A percentile compares a stretch with the other conserved stretches of the same genome.
These are phyloP conservation scores for Hypoxylon sp. DNA, from an alignment of 2,329 filamentous ascomycete species.

Conservation along the genomic window DNA sequence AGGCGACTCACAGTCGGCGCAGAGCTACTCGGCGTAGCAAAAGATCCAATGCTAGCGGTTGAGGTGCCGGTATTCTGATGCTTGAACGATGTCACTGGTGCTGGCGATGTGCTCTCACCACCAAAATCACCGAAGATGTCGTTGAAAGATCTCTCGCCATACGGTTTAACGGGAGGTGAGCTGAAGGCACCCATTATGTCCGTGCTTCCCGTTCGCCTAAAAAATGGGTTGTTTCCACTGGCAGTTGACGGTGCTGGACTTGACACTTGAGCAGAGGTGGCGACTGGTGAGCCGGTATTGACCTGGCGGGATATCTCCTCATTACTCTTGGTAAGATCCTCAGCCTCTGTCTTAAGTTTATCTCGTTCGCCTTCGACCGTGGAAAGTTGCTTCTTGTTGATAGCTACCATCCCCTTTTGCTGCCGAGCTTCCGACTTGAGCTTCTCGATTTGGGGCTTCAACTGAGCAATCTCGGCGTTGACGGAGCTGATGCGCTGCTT, in stretches of 20 bases:
- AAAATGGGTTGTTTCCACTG: conserved; percentile 95
- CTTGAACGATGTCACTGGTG: conserved; percentile 72
- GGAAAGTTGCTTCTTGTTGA: conserved; percentile 97
- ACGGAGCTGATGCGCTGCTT: conserved; percentile 89
- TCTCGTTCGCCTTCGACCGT: conserved; percentile 92
- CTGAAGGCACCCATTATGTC: conserved; percentile 71
- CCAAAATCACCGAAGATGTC: conserved; percentile 84
- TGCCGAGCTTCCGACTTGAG: conserved; percentile 91
- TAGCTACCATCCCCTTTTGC: conserved; percentile 95
- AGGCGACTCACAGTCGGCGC: conserved; percentile 75
- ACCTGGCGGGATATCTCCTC: conserved; percentile 71
- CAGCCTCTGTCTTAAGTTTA: conserved; percentile 85
- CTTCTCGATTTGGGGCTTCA: conserved; percentile 95
- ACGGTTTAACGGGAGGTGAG: conserved; percentile 61
- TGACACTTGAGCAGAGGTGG: conserved; percentile 65
- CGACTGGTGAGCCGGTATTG: conserved; percentile 65
- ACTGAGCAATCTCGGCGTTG: conserved; percentile 84
- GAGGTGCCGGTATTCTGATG: conserved; percentile 72
- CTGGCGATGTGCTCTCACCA: conserved; percentile 60
- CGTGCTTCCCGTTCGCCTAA: conserved; percentile 77
- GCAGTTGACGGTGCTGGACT: conserved; percentile 79
- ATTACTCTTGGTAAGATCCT: conserved; percentile 74
- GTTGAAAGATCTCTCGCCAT: conserved; percentile 81
- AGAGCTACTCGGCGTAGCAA: conserved; percentile 70
- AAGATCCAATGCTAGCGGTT: conserved; percentile 66